phyloP scores from a whole-genome alignment of 371 early-diverging fungal genomes.

The Mortierella sp. region DNA sequence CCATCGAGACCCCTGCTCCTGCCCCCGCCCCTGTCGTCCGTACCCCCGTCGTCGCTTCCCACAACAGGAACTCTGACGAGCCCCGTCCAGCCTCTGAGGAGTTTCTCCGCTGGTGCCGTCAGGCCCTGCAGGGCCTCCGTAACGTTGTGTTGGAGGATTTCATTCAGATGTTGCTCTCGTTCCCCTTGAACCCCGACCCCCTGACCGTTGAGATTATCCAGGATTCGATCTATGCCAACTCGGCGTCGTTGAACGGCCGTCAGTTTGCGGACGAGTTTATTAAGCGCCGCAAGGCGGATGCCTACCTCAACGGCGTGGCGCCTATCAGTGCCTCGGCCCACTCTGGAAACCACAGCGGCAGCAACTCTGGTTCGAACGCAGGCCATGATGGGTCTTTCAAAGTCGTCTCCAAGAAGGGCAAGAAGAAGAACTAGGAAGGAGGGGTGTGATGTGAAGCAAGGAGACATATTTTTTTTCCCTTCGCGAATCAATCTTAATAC shows the following conservation, averaged over 20 bases:
- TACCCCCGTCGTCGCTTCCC: conserved; percentile 7
- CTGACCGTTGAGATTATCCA: conserved; percentile 81
- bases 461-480: neutral
- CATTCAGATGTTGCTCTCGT: conserved; percentile 81
- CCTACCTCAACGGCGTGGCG: conserved; percentile 61
- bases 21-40: conserved; percentile 1
- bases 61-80: conserved; percentile 55
- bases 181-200: conserved; percentile 80
- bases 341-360: neutral
- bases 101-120: conserved; percentile 83
- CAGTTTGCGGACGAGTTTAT: conserved; percentile 87
- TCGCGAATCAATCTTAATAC: neutral
- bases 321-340: conserved; percentile 1
- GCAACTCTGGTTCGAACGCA: neutral
- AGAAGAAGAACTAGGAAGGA: conserved; percentile 50
- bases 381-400: conserved; percentile 57
- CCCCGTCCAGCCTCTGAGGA: conserved; percentile 75
- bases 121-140: conserved; percentile 75
- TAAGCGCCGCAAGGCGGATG: conserved; percentile 83
- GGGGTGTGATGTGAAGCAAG: too few species aligned
- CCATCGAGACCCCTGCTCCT: conserved; percentile 26
- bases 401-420: conserved; percentile 72
- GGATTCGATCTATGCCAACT: conserved; percentile 84
- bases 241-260: conserved; percentile 78
- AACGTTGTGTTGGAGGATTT: conserved; percentile 80